Base-by-base conservation (phyloP, 495 filamentous ascomycete species). In the Aeminium ludgeri region DNA sequence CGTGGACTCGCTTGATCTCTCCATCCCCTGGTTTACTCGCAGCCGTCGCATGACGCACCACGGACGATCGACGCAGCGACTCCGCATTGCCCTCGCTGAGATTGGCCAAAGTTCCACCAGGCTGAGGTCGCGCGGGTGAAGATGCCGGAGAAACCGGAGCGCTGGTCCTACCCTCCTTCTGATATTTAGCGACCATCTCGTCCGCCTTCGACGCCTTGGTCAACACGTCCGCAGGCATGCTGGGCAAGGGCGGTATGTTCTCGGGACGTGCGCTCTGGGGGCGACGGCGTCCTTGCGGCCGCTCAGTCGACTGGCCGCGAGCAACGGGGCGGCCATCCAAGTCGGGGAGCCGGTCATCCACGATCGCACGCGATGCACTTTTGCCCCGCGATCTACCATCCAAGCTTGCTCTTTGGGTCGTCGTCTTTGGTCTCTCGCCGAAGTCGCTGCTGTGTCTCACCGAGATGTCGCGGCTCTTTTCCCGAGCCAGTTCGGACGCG, bases 401-500 rank as follows among this genome's bases (percentile, higher is more conserved):
- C 23, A 25, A 25, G 23, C 23, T 25, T 25, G 23, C 23, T 25
- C 8, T 25, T 3, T 3, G 23, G 8, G 23, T 4, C 23, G 4
- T 25, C 23, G 8, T 4, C 23, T 25, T 8, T 8, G 23, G 4
- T 8, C 8, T 34, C 43, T 13, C 23, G 19, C 7, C 6, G 11
- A 6, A 17, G 28, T 13, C 6, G 28, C 16, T n/a, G 36, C 27
- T 39, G 30, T 46, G 29, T 15, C 10, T 2, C 6, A 3, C 34
- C 15, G 49, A 48, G 18, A 55, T 50, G 20, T 60, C 59, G 10
- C 55, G 53, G 41, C 60, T 64, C 27, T 60, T 54, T 51, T 48
- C 48, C 16, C 59, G 52, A 18, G 59, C 62, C 25, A 58, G 43
- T 37, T 61, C 54, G 13, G 53, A 46, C 11, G 62, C 62, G 10